Conservation (phyloP, 495 filamentous ascomycete genomes). For the Annulohypoxylon nitens region DNA sequence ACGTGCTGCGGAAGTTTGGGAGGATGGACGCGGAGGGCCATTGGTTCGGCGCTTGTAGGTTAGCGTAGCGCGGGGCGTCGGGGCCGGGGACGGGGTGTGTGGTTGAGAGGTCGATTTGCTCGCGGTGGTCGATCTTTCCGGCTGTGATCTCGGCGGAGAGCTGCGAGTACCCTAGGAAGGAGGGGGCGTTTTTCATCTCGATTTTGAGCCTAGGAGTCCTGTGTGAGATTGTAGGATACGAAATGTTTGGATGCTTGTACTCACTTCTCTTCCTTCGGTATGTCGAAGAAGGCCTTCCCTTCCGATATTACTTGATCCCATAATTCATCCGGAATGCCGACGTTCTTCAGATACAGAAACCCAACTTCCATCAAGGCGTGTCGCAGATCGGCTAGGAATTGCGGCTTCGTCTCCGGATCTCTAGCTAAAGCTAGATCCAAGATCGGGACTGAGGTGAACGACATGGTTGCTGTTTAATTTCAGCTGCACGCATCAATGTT, state of each 20-base stretch:
- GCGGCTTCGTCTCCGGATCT: conserved; percentile 75
- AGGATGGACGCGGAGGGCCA: conserved; percentile 81
- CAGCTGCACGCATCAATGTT: neutral
- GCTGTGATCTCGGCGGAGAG: conserved; percentile 73
- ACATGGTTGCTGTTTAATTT: conserved; percentile 52
- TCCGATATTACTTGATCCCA: conserved; percentile 76
- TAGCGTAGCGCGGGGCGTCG: conserved; percentile 77
- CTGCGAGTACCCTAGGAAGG: conserved; percentile 72
- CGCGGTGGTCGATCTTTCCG: conserved; percentile 74
- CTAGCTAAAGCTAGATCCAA: conserved; percentile 79
- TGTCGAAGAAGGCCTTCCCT: conserved; percentile 81
- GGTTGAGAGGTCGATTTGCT: conserved; percentile 91
- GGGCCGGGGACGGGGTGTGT: conserved; percentile 75
- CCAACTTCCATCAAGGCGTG: conserved; percentile 90
- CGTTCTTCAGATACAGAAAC: conserved; percentile 91
- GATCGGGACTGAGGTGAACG: conserved; percentile 83
- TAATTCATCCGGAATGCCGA: conserved; percentile 76
- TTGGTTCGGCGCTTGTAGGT: conserved; percentile 88
- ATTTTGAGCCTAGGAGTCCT: conserved; percentile 71
- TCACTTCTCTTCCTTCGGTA: conserved; percentile 83
- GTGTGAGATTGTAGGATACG: conserved; percentile 3
- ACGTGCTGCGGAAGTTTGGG: conserved; percentile 77
- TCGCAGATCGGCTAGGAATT: conserved; percentile 78
- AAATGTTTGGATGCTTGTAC: neutral
- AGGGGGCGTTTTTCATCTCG: conserved; percentile 88